Evolutionary conservation across 306 rosid species (phyloP).

Genomic region (Cucurbita moschata): DNA sequence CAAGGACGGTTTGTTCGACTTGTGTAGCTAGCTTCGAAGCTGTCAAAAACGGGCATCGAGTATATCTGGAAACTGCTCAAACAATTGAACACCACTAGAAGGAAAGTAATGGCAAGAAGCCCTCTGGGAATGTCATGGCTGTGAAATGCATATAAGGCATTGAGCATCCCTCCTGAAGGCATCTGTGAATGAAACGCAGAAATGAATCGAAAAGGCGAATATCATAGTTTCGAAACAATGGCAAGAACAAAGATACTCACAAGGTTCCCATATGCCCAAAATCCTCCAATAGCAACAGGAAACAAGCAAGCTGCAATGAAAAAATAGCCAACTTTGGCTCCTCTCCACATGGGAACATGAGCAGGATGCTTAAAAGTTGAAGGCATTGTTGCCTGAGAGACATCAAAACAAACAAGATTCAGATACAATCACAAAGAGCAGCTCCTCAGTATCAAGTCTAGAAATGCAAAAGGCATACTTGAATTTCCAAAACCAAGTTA

Average conservation of each 20-base stretch:
- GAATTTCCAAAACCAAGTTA: conserved; percentile 79
- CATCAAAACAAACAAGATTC: conserved; percentile 5
- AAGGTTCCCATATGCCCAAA: conserved; percentile 92
- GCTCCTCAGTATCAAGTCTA: neutral
- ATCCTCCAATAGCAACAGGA: conserved; percentile 93
- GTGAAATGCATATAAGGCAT: conserved; percentile 77
- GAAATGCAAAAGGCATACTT: conserved; percentile 26
- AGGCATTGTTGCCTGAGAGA: conserved; percentile 83
- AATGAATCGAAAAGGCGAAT: neutral
- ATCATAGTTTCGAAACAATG: neutral
- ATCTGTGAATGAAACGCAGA: conserved; percentile 29
- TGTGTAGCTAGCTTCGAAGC: conserved; percentile 95
- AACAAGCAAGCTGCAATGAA: conserved; percentile 91
- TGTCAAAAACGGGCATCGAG: conserved; percentile 98
- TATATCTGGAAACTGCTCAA: conserved; percentile 94
- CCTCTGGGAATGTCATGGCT: conserved; percentile 77
- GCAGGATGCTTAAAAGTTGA: conserved; percentile 98
- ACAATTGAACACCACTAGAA: conserved; percentile 86
- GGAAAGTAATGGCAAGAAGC: conserved; percentile 73
- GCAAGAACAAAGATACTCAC: conserved; percentile 34
- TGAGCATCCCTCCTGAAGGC: conserved; percentile 90
- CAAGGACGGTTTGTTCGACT: conserved; percentile 96
- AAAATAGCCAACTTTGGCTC: conserved; percentile 95
- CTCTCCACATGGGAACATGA: conserved; percentile 99
- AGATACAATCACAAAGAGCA: neutral